Base-by-base conservation (phyloP, 73 alveolate species). In the Paramecium sexaurelia region DNA sequence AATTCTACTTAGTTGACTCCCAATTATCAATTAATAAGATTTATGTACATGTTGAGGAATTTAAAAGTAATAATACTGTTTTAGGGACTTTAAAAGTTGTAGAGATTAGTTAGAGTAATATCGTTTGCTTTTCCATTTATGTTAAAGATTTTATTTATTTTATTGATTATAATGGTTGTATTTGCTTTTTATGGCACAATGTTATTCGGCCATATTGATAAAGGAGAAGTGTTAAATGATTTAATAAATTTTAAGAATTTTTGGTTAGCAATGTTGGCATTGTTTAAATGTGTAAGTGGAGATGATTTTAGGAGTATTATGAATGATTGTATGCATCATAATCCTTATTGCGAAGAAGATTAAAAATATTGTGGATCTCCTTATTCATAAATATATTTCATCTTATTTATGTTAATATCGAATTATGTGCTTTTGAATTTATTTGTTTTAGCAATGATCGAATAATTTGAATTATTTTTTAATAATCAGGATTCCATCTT, bases 81-180 rank as follows among this genome's bases (percentile, higher is more conserved):
- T 69, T 22, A 69, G 15, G 56, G 85, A 27, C 3, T 69, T 4
- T 27, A 69, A 69, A 32, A 32, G 2, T 17, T 69, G 3, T 35
- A 69, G 27, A 69, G 85, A 69, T 69, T 69, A 32, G 32, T 69
- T 17, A 69, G 85, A 32, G 85, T 69, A 22, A 69, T 69, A 15
- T 11, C 55, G 6, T 69, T 69, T 32, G 85, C 85, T 27, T 8
- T 69, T 32, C 85, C 85, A 5, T 69, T 69, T 35, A 9, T 69
- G 19, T 10, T 11, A 2, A 69, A 27, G 27, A 69, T 69, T 5
- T 22, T 69, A 69, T 69, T 35, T 32, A 69, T 69, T 32, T 69
- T 27, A 35, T 27, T 32, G 26, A 35, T 35, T 4, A 32, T 32
- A 11, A 32, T 47, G 33, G n/a, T 32, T 20, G 26, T 27, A 3